phyloP scores from a whole-genome alignment of 139 green algal species.

The Auxenochlorella pyrenoidosa region DNA sequence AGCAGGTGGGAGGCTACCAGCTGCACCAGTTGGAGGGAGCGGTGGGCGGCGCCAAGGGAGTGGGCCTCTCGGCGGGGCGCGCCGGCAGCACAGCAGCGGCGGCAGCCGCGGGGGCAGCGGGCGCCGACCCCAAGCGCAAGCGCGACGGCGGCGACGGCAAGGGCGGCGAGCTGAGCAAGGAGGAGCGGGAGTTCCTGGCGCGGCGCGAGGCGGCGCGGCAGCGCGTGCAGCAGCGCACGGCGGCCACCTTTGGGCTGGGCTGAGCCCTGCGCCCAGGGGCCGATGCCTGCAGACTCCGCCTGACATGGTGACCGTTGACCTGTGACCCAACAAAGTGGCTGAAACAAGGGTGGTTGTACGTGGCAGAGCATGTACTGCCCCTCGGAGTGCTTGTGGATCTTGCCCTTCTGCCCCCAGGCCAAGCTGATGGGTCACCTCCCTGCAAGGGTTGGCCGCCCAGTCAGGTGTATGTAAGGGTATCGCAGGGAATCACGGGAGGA shows the following conservation, averaged over 20 bases:
- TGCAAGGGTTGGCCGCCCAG: no score
- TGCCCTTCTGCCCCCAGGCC: no score
- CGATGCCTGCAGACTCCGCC: no score
- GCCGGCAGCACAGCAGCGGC: conserved; percentile 14
- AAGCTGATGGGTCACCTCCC: no score
- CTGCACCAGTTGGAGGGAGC: conserved; percentile 49
- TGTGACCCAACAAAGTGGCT: no score
- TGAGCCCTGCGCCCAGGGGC: no score
- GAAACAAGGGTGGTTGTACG: no score
- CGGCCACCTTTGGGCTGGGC: conserved; percentile 65
- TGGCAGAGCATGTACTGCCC: no score
- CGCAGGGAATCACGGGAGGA: no score
- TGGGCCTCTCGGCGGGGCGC: conserved; percentile 22
- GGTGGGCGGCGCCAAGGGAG: conserved; percentile 55
- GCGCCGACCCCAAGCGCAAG: conserved; percentile 1
- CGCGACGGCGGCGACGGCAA: conserved; percentile 44
- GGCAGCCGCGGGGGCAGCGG: background rate
- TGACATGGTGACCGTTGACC: no score
- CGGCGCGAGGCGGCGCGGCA: conserved; percentile 75
- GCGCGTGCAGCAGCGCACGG: conserved; percentile 76
- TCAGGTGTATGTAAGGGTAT: no score
- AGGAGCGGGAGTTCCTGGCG: conserved; percentile 74
- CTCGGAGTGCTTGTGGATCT: no score
- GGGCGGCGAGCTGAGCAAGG: conserved; percentile 53
- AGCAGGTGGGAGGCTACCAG: conserved; percentile 65